Conservation (phyloP, 805 yeast species). For the Teunomyces panamensis region DNA sequence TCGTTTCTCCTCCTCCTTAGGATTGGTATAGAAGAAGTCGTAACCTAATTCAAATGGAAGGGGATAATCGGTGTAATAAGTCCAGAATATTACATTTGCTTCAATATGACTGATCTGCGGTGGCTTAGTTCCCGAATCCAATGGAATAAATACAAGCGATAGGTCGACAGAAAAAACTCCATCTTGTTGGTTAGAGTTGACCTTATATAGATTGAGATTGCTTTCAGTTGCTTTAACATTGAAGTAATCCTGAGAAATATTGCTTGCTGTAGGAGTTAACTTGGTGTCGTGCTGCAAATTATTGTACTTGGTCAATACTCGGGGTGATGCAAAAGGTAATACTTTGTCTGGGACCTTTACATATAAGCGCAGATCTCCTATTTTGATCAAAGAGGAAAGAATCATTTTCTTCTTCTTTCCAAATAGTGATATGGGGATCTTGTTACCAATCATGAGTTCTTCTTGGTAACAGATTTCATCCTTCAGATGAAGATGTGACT, state of each 20-base stretch:
- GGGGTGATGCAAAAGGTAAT: slow-evolving; percentile 37
- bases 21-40: slow-evolving; percentile 39
- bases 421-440: slow-evolving; percentile 19
- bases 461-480: slow-evolving; percentile 5
- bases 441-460: slow-evolving; percentile 28
- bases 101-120: slow-evolving; percentile 36
- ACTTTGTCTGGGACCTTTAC: slow-evolving; percentile 33
- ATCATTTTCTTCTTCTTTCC: slow-evolving; percentile 38
- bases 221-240: no score
- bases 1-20: slow-evolving; percentile 15
- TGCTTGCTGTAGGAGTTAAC: no score
- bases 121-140: slow-evolving; percentile 22
- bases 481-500: not conserved
- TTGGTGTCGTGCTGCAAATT: slow-evolving; percentile 11
- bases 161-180: slow-evolving; percentile 17
- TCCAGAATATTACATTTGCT: slow-evolving; percentile 38
- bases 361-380: slow-evolving; percentile 34
- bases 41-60: slow-evolving; percentile 37
- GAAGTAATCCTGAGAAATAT: not conserved
- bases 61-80: slow-evolving; percentile 40
- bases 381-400: slow-evolving; percentile 28
- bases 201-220: not conserved
- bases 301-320: slow-evolving; percentile 36
- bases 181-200: slow-evolving; percentile 6
- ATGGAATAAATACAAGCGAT: slow-evolving; percentile 25